These are phyloP conservation scores for Vanrija pseudolonga DNA, from an alignment of 1,284 basidiomycete species.

Conservation along the genomic window DNA sequence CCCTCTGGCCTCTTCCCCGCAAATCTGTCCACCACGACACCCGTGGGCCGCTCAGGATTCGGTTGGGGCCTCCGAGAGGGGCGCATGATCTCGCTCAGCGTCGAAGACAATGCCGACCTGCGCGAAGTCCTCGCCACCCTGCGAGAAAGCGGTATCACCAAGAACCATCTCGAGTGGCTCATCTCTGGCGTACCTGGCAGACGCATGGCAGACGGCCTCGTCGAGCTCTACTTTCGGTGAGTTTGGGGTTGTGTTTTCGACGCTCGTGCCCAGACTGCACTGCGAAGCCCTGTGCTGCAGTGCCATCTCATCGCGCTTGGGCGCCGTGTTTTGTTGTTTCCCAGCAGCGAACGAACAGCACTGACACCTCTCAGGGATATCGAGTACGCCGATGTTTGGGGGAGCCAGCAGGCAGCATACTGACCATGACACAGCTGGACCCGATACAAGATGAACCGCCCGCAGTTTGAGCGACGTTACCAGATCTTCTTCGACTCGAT, in stretches of 20 bases:
- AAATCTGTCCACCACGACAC: constrained; percentile 29
- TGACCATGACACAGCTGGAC: constrained; percentile 43
- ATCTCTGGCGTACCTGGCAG: constrained; percentile 48
- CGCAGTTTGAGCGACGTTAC: constrained; percentile 46
- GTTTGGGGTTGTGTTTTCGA: constrained; percentile 5
- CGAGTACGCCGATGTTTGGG: constrained; percentile 25
- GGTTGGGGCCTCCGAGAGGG: constrained; percentile 47
- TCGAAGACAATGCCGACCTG: constrained; percentile 41
- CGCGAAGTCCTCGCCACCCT: constrained; percentile 45
- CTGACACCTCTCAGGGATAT: constrained; percentile 23
- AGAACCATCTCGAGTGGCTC: constrained; percentile 46
- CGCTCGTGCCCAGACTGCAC: not conserved
- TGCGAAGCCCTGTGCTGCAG: not conserved
- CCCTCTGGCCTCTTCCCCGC: constrained; percentile 44
- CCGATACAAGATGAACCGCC: constrained; percentile 50
- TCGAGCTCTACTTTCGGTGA: constrained; percentile 47
- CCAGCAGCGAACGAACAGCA: no score
- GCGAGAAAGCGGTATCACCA: constrained; percentile 48
- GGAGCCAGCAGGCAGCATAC: no score
- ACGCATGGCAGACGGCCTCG: constrained; percentile 46
- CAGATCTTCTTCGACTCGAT: constrained; percentile 47
- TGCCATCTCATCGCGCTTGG: not conserved
- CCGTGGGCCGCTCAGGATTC: constrained; percentile 34
- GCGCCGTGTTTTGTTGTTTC: not conserved
- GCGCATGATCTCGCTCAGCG: constrained; percentile 33